Conservation (phyloP, 768 basidiomycete genomes). For the Botryobasidium botryosum region DNA sequence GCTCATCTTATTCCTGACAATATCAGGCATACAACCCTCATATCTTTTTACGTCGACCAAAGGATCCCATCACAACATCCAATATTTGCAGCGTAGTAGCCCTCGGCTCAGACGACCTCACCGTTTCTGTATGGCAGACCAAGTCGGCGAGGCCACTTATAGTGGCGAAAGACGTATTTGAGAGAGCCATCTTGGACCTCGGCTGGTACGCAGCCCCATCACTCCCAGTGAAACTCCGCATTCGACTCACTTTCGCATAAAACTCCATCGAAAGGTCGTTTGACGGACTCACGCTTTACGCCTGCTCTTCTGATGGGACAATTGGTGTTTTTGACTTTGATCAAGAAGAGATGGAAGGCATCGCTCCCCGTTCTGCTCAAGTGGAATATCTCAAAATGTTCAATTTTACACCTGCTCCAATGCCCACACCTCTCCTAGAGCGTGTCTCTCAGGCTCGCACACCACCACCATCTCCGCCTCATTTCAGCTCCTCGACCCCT, state of each 20-base stretch:
- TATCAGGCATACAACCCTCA: conserved; percentile 83
- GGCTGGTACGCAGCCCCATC: conserved; percentile 49
- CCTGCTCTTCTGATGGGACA: conserved; percentile 90
- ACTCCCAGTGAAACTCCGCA: no score
- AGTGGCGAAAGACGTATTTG: conserved; percentile 87
- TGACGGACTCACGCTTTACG: conserved; percentile 84
- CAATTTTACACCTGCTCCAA: conserved; percentile 46
- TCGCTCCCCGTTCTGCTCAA: conserved; percentile 55
- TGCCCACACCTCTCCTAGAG: conserved; percentile 3
- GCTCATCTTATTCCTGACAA: conserved; percentile 7
- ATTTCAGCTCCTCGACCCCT: conserved; percentile 15
- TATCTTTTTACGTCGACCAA: conserved; percentile 69
- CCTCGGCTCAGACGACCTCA: conserved; percentile 83
- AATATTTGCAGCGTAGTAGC: conserved; percentile 89
- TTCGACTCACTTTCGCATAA: no score
- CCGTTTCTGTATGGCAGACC: conserved; percentile 93
- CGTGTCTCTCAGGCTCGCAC: conserved; percentile 23
- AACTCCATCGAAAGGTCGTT: conserved; percentile 44
- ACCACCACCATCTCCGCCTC: conserved; percentile 33
- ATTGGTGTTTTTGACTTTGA: conserved; percentile 80
- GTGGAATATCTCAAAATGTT: conserved; percentile 70
- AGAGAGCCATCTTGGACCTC: conserved; percentile 86
- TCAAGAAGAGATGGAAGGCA: conserved; percentile 54
- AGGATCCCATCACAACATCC: conserved; percentile 46
- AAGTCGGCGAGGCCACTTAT: conserved; percentile 80